A percentile compares a stretch with the other conserved stretches of the same genome.
These are phyloP conservation scores for Cutaneotrichosporon sp. DNA, from an alignment of 1,284 basidiomycete genomes.

Conservation along the genomic window DNA sequence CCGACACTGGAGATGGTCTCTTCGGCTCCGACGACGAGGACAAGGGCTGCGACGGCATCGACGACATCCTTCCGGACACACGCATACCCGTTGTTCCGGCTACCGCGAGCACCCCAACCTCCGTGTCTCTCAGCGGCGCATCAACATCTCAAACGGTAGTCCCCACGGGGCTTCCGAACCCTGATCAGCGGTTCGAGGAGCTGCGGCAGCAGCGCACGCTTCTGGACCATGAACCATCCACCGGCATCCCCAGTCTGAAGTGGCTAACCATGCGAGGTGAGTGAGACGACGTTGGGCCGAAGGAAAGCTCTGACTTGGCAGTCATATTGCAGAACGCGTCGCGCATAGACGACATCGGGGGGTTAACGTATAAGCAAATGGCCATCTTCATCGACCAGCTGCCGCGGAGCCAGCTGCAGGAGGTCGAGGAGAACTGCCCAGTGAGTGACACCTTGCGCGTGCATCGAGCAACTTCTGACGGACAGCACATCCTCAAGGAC, in stretches of 20 bases:
- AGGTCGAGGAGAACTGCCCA: constrained; percentile 37
- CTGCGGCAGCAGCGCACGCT: background rate
- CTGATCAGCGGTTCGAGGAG: constrained; percentile 14
- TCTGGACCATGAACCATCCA: background rate
- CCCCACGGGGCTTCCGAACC: background rate
- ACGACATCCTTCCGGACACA: constrained; percentile 14
- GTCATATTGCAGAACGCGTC: constrained; percentile 35
- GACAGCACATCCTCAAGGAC: constrained; percentile 44
- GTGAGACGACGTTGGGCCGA: background rate
- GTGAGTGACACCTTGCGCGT: constrained; percentile 20
- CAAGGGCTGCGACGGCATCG: constrained; percentile 4
- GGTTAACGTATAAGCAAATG: constrained; percentile 37
- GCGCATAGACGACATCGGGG: constrained; percentile 46
- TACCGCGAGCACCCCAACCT: background rate
- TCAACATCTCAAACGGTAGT: background rate
- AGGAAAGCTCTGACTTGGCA: constrained; percentile 14
- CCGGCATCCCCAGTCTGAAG: constrained; percentile 6
- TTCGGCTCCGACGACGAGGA: constrained; percentile 37
- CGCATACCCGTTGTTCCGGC: constrained; percentile 9
- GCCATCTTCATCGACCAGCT: constrained; percentile 39
- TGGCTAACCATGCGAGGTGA: constrained; percentile 10
- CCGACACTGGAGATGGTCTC: constrained; percentile 33
- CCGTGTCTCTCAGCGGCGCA: background rate
- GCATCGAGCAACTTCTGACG: background rate
- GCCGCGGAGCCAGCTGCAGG: constrained; percentile 38